These are phyloP conservation scores for Triangularia setosa DNA, from an alignment of 2,329 filamentous ascomycete genomes.

Conservation along the genomic window DNA sequence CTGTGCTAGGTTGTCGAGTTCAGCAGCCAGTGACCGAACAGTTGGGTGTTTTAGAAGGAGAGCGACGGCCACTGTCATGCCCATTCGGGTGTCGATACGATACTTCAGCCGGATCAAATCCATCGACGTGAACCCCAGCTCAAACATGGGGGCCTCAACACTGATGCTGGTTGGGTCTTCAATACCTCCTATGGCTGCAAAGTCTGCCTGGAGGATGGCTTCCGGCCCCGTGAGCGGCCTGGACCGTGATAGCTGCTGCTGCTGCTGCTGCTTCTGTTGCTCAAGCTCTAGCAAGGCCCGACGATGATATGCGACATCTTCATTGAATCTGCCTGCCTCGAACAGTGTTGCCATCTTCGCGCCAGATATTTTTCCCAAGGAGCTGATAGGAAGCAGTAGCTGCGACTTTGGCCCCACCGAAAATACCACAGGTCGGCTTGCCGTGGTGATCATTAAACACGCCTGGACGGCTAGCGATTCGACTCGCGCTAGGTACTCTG, in stretches of 20 bases:
- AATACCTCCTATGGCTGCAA: not conserved
- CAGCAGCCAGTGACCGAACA: conserved; percentile 27
- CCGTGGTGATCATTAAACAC: not conserved
- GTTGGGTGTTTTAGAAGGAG: conserved; percentile 35
- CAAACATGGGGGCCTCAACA: conserved; percentile 2
- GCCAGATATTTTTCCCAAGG: conserved; percentile 40
- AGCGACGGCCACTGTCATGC: conserved; percentile 32
- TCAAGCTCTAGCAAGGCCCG: not conserved
- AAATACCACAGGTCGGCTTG: conserved; percentile 2
- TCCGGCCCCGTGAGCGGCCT: too few relatives aligned
- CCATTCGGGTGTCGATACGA: conserved; percentile 30
- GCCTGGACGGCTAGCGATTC: not conserved
- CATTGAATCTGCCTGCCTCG: conserved; percentile 28
- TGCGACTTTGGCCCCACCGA: conserved; percentile 3
- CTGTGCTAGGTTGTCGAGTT: conserved; percentile 2
- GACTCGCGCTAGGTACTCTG: conserved; percentile 1
- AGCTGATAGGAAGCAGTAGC: conserved; percentile 31
- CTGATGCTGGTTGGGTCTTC: conserved; percentile 12
- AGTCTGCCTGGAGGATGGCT: not conserved
- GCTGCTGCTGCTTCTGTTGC: not conserved
- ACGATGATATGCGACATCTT: not conserved
- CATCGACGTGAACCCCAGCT: conserved; percentile 38
- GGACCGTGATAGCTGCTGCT: too few relatives aligned
- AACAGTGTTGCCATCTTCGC: conserved; percentile 36
- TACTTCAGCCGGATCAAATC: conserved; percentile 39